Conservation (phyloP, 106 monocot genomes). For the Triglochin maritima region DNA sequence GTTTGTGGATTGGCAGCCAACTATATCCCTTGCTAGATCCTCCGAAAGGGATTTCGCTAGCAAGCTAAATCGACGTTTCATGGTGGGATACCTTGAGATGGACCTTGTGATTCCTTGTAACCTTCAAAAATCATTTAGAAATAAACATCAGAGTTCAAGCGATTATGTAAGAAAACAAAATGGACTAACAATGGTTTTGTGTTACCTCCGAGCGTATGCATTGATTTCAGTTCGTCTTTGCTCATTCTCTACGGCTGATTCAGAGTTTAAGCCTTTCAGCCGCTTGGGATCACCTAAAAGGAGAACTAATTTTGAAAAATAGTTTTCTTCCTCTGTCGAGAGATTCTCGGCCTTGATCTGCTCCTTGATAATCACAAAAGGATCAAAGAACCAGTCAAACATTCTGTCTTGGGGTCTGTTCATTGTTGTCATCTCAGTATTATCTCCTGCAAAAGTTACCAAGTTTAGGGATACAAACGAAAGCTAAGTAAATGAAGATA, state of each 20-base stretch:
- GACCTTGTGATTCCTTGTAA: conserved; percentile 84
- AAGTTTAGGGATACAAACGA: no score
- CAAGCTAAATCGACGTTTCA: conserved; percentile 48
- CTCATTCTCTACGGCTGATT: conserved; percentile 17
- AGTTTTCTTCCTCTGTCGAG: conserved; percentile 57
- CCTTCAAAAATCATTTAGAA: conserved; percentile 9
- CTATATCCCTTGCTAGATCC: conserved; percentile 58
- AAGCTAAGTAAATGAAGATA: no score
- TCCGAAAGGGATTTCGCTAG: conserved; percentile 54
- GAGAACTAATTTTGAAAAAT: conserved; percentile 56
- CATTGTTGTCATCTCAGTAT: conserved; percentile 48
- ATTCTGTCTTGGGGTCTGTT: conserved; percentile 67
- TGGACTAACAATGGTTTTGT: no score
- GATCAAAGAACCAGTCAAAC: conserved; percentile 92
- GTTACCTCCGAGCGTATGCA: conserved; percentile 77
- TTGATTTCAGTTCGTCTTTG: conserved; percentile 59
- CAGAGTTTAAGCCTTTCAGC: conserved; percentile 20
- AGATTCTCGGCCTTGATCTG: conserved; percentile 70
- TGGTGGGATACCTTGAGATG: conserved; percentile 81
- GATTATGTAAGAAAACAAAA: no score
- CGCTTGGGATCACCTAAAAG: conserved; percentile 42
- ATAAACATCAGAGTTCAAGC: no score
- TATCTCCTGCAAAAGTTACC: conserved; percentile 35
- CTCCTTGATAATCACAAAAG: conserved; percentile 77
- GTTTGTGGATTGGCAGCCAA: no score